A percentile compares a stretch with the other conserved stretches of the same genome.
Conservation (phyloP, 176 grass and related monocot genomes). For the Rhynchospora pubera region DNA sequence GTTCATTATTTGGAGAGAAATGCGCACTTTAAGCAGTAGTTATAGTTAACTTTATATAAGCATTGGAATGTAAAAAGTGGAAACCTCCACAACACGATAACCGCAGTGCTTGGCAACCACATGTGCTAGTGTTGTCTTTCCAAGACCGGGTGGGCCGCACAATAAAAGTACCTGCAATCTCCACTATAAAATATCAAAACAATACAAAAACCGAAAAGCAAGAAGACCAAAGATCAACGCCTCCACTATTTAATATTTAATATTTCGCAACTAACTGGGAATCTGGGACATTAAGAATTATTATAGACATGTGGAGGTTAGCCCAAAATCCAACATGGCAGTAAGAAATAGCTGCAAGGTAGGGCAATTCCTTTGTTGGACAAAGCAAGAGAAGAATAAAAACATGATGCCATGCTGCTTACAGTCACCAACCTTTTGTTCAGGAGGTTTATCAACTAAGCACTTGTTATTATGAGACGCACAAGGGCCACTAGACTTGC, state of each 20-base stretch:
- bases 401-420: not conserved
- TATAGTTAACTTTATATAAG: not conserved
- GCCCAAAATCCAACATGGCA: not conserved
- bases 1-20: not conserved
- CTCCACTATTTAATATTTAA: not conserved
- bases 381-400: not conserved
- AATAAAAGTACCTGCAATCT: conserved; percentile 78
- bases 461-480: conserved; percentile 43
- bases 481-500: conserved; percentile 20
- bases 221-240: not conserved
- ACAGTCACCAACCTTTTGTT: conserved; percentile 58
- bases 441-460: conserved; percentile 36
- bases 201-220: not conserved
- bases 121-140: conserved; percentile 93
- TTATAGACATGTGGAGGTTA: not conserved
- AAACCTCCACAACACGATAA: conserved; percentile 92
- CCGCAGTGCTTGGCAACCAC: conserved; percentile 89
- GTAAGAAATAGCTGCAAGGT: not conserved
- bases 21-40: not conserved
- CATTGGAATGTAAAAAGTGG: conserved; percentile 5
- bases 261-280: not conserved
- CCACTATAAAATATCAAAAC: not conserved
- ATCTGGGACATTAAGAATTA: not conserved
- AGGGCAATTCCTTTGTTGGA: not conserved
- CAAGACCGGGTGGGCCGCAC: conserved; percentile 91